phyloP scores from a whole-genome alignment of 1,139 yeast species.

The Saccharomycopsis hybrid region DNA sequence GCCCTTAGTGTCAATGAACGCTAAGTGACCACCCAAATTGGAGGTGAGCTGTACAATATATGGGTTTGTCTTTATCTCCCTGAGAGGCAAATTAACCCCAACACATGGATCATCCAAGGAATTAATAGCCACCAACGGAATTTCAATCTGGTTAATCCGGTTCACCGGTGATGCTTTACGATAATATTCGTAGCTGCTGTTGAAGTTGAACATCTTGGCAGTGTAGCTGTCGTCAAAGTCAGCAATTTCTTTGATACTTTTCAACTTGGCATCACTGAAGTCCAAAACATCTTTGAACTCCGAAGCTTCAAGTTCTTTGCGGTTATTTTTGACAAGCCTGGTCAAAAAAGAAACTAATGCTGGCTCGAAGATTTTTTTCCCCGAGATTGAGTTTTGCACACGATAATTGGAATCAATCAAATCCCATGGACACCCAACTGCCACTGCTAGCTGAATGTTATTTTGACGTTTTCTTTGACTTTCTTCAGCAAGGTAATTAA shows the following conservation, averaged over 20 bases:
- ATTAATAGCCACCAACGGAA: constrained; percentile 65
- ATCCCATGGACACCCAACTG: constrained; percentile 84
- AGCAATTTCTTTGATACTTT: constrained; percentile 30
- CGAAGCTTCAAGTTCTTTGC: constrained; percentile 40
- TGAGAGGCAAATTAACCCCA: constrained; percentile 55
- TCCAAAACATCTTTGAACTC: constrained; percentile 24
- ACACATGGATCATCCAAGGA: constrained; percentile 83
- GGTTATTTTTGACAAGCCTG: constrained; percentile 57
- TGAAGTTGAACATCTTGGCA: constrained; percentile 68
- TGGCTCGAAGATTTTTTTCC: constrained; percentile 56
- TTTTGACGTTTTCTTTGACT: no score
- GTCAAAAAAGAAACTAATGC: constrained; percentile 60
- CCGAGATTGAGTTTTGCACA: constrained; percentile 49
- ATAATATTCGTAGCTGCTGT: constrained; percentile 67
- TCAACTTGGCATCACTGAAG: constrained; percentile 32
- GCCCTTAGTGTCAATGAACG: constrained; percentile 50
- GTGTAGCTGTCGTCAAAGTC: constrained; percentile 74
- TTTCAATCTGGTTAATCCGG: constrained; percentile 46
- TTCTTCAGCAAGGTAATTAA: constrained; percentile 75
- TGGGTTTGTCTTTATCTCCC: constrained; percentile 61
- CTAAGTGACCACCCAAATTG: constrained; percentile 81
- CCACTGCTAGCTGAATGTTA: constrained; percentile 52
- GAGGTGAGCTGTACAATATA: constrained; percentile 62
- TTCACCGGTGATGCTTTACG: constrained; percentile 59
- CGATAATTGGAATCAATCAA: constrained; percentile 50